A percentile compares a stretch with the other conserved stretches of the same genome.
These are phyloP conservation scores for Inga leiocalycina DNA, from an alignment of 306 rosid species.

Conservation along the genomic window DNA sequence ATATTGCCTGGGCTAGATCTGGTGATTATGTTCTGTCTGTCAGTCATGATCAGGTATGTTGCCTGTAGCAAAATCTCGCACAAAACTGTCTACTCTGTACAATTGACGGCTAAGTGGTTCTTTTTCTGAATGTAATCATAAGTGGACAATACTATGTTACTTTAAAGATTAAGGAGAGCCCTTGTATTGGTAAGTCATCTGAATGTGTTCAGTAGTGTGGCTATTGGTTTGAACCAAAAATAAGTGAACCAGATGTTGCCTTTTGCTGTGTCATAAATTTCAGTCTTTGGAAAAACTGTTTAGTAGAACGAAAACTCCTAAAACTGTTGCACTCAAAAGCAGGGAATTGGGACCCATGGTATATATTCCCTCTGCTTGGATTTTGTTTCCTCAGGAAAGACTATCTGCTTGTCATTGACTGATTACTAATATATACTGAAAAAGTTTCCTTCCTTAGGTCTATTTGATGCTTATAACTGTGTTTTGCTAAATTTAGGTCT, in stretches of 20 bases:
- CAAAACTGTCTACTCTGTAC: background rate
- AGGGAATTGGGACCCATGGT: background rate
- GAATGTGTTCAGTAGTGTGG: background rate
- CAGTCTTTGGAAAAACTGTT: background rate
- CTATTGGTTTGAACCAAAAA: background rate
- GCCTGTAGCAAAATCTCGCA: background rate
- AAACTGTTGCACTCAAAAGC: constrained; percentile 1
- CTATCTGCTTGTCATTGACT: background rate
- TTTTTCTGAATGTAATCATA: background rate
- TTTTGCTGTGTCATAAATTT: background rate
- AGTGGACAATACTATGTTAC: background rate
- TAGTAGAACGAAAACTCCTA: background rate
- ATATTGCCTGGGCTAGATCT: constrained; percentile 81
- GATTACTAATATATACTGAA: background rate
- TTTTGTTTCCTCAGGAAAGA: background rate
- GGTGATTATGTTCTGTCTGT: constrained; percentile 83
- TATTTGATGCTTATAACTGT: background rate
- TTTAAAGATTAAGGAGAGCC: background rate
- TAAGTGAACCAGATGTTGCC: background rate
- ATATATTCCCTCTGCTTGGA: background rate
- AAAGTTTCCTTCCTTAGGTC: background rate
- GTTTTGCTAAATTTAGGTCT: background rate
- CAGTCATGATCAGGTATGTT: constrained; percentile 92
- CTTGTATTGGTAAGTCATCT: background rate
- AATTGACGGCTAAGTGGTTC: background rate